Percentiles rank a stretch among this genome's conserved stretches.
Conservation (phyloP, 1,284 basidiomycete genomes). For the Sporisorium iseilematis-ciliati region DNA sequence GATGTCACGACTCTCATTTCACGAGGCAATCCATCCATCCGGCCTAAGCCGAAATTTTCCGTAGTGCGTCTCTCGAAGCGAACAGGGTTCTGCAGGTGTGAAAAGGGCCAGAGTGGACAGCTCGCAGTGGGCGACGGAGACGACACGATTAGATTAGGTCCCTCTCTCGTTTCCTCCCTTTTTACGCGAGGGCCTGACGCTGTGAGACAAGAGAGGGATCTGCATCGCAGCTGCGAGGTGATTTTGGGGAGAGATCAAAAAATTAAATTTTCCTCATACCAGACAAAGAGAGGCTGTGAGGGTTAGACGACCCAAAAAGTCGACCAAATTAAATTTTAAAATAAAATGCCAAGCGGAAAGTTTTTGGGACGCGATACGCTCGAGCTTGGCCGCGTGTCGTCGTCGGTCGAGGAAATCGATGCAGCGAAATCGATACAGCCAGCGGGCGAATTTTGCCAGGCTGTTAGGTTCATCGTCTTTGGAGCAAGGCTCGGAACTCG, state of each 20-base stretch:
- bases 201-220: background rate
- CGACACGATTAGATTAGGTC: background rate
- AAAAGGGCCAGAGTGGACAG: background rate
- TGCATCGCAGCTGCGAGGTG: conserved; percentile 3
- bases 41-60: background rate
- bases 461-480: no score
- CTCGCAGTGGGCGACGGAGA: background rate
- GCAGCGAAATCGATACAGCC: background rate
- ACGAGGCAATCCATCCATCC: background rate
- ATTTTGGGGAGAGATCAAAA: conserved; percentile 5
- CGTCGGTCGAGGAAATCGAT: conserved; percentile 7
- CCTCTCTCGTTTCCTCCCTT: background rate
- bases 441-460: background rate
- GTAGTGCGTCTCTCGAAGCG: background rate
- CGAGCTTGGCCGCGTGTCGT: background rate
- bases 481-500: conserved; percentile 1
- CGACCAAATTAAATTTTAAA: background rate
- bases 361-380: conserved; percentile 5
- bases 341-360: background rate
- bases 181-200: background rate
- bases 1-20: background rate
- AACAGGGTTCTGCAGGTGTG: background rate
- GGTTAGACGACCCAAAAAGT: background rate
- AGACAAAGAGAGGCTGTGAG: no score
- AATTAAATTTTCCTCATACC: background rate